Base-by-base conservation (phyloP, 1,284 basidiomycete species). In the Coriolopsis trogii region DNA sequence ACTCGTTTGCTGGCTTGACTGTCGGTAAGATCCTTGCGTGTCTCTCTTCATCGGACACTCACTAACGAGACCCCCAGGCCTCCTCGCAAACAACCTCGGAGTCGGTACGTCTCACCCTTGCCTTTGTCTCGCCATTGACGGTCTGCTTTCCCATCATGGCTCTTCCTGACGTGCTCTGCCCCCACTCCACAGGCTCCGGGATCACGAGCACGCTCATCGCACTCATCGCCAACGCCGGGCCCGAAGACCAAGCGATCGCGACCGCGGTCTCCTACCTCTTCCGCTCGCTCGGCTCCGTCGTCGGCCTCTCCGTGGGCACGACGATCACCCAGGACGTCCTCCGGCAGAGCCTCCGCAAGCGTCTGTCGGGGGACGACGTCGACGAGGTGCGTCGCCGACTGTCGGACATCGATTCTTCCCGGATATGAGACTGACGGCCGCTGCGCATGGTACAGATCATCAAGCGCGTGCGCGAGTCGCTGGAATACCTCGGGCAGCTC, bases 261-360 rank as follows among this genome's bases (percentile, higher is more conserved):
- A 86, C 82, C 3, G 82, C 83, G 31, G 83, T 81, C 1, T 83
- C 82, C 0, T 85, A 85, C 60, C 78, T 86, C 26, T 85, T 84
- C 71, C 79, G 83, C 33, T 83, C 82, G 3, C 62, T 84, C n/a
- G 83, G 83, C 6, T 76, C 74, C 2, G 81, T 85, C 6, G 67
- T 84, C 24, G 79, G 81, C 5, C 62, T 85, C 9, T 81, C 82
- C 0, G 63, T 81, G 2, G 78, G 77, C 4, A 82, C 80, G 51
- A 79, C 81, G 1, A 62, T 84, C 16, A 69, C 81, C 1, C 82
- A 85, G 63, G 70, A 73, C 37, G 72, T 72, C 0, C 70, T 85
- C 12, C 74, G 81, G 8, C 67, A 65, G 7, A 66, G 71, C 16
- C 71, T 85, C 5, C 73, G 68, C 18, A 59, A 60, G 16, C 71